Base-by-base conservation (phyloP, 2,329 filamentous ascomycete species). In the Diaporthe amygdali region DNA sequence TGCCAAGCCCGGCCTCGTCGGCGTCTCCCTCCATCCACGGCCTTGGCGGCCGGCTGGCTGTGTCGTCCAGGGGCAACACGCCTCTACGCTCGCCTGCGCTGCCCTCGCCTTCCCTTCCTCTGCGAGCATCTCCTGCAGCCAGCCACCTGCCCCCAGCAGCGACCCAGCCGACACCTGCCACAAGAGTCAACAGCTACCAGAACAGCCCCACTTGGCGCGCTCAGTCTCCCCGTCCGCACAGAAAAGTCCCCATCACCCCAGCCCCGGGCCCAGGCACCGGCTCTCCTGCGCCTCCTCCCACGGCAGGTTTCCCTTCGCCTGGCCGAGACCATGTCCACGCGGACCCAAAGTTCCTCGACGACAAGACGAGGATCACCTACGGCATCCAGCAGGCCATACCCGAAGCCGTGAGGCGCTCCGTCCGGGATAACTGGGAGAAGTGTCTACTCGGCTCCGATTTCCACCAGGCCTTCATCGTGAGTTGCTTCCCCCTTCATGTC, bases 381-480 rank as follows among this genome's bases (percentile, higher is more conserved):
- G 79, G 82, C 25, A 77, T 89, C 5, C 79, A 81, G 20, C 81
- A 82, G 51, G 79, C 83, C 17, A 74, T 83, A 8, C 80, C 86
- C 0, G 79, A 84, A 39, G 82, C 83, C n/a, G 84, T 88, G 25
- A 82, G 86, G 15, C 83, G 84, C 54, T 82, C 82, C 0, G 74
- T 89, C 14, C 81, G 87, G 30, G 87, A 88, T 72, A 81, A 85
- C 68, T 88, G 86, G 84, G 79, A 86, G 51, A 87, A 84, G 74
- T 84, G 83, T 22, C 73, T 89, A 2, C 68, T 84, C 4, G 87
- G 87, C 12, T 86, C 85, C 5, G 84, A 87, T 14, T 89, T 86
- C 70, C 87, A 89, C 72, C 80, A 84, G 51, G 82, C 84, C 2
- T 89, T 89, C 72, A 70, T 89, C 67, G 87, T 89, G 77, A 81